These are phyloP conservation scores for Kwoniella pini DNA, from an alignment of 768 basidiomycete genomes.

Conservation along the genomic window DNA sequence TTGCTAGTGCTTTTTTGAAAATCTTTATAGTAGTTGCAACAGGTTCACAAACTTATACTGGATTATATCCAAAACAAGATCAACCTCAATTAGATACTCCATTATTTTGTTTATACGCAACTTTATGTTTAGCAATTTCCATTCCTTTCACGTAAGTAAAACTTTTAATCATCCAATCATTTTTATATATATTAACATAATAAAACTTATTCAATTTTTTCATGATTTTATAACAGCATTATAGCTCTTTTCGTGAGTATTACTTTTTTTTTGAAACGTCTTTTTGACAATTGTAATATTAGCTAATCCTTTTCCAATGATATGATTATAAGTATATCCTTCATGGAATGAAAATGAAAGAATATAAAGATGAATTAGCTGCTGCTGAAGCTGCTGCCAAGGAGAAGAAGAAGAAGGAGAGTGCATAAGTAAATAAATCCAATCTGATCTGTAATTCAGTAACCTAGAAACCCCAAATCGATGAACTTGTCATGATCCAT, in stretches of 20 bases:
- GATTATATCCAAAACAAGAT: conserved; percentile 27
- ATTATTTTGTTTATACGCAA: conserved; percentile 42
- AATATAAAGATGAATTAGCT: conserved; percentile 19
- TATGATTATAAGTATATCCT: conserved; percentile 3
- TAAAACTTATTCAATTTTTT: not conserved
- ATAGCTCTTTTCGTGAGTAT: conserved; percentile 28
- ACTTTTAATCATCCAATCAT: too few species aligned
- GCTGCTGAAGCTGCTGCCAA: conserved; percentile 14
- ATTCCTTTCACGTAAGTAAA: conserved; percentile 43
- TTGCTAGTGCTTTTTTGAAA: conserved; percentile 44
- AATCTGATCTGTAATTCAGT: too few species aligned
- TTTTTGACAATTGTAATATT: too few species aligned
- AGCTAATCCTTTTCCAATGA: not conserved
- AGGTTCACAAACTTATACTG: conserved; percentile 35
- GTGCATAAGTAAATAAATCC: too few species aligned
- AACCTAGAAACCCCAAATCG: too few species aligned
- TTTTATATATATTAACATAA: too few species aligned
- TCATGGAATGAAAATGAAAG: conserved; percentile 6
- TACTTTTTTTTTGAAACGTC: too few species aligned
- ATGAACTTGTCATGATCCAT: too few species aligned
- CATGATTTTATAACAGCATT: conserved; percentile 1
- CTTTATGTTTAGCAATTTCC: conserved; percentile 32
- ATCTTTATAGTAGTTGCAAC: conserved; percentile 43
- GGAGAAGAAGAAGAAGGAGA: not conserved
- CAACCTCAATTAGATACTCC: conserved; percentile 31